Evolutionary conservation across 768 basidiomycete species (phyloP).

Genomic region (Dioszegia aurantiaca): DNA sequence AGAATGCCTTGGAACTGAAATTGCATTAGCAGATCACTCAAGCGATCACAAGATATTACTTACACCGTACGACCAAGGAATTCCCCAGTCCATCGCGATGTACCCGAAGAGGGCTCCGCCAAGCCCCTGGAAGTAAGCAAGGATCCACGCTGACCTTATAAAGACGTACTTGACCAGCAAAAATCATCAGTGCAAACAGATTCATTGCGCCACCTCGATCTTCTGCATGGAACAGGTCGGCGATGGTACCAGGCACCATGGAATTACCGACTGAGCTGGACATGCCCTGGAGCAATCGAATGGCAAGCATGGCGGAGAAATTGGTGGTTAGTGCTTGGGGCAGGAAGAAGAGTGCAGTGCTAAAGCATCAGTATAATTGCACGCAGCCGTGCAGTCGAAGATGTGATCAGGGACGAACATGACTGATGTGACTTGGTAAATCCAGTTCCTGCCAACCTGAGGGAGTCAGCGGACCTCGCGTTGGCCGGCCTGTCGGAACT

Average conservation of each 20-base stretch:
- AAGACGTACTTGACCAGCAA: constrained; percentile 28
- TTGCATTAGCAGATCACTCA: not conserved
- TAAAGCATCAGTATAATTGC: constrained; percentile 10
- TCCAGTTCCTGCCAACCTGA: constrained; percentile 40
- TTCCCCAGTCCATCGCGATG: constrained; percentile 32
- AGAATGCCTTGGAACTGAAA: constrained; percentile 35
- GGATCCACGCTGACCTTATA: not conserved
- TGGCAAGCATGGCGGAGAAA: constrained; percentile 31
- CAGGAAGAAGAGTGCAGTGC: constrained; percentile 36
- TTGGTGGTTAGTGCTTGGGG: constrained; percentile 38
- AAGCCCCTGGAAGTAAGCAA: constrained; percentile 17
- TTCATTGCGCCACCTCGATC: constrained; percentile 45
- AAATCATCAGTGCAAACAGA: constrained; percentile 42
- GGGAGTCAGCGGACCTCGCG: not conserved
- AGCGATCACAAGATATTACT: constrained; percentile 5
- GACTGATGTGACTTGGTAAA: constrained; percentile 43
- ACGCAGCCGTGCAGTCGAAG: not conserved
- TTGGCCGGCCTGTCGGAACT: too few species aligned
- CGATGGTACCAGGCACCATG: constrained; percentile 49
- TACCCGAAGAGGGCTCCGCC: constrained; percentile 35
- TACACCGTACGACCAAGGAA: constrained; percentile 46
- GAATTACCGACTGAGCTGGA: constrained; percentile 44
- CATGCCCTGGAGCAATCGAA: constrained; percentile 43
- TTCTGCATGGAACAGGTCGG: constrained; percentile 41
- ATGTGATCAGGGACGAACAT: constrained; percentile 26